These are phyloP conservation scores for Starmerella bacillaris DNA, from an alignment of 805 yeast species.

Conservation along the genomic window DNA sequence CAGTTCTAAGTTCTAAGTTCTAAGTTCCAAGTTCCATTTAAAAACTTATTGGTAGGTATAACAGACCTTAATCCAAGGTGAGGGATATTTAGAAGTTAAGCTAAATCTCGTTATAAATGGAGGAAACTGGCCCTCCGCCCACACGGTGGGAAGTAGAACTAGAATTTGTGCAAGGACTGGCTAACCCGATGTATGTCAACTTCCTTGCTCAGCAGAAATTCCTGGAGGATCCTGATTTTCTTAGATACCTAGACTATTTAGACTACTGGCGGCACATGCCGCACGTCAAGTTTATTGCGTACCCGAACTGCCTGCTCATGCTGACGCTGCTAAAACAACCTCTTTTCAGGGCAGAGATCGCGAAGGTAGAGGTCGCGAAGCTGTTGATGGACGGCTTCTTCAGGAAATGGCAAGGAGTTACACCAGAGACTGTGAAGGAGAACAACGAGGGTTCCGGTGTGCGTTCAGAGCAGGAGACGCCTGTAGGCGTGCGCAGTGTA, in stretches of 20 bases:
- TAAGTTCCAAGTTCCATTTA: too few relatives aligned
- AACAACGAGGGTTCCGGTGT: too few relatives aligned
- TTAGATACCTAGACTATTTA: constrained; percentile 59
- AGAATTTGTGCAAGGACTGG: constrained; percentile 86
- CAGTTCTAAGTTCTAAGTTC: too few relatives aligned
- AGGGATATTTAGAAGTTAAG: too few relatives aligned
- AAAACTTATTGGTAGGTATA: too few relatives aligned
- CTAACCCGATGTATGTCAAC: constrained; percentile 74
- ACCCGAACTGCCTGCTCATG: constrained; percentile 78
- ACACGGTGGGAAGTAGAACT: constrained; percentile 70
- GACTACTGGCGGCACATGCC: constrained; percentile 71
- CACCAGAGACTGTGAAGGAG: too few relatives aligned
- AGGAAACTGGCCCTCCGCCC: constrained; percentile 23
- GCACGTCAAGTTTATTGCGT: constrained; percentile 52
- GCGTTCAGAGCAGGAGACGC: too few relatives aligned
- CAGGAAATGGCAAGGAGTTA: constrained; percentile 21
- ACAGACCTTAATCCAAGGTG: too few relatives aligned
- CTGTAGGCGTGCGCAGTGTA: too few relatives aligned
- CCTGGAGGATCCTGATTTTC: constrained; percentile 51
- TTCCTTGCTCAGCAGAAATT: constrained; percentile 71
- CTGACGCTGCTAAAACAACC: constrained; percentile 37
- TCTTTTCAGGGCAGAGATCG: constrained; percentile 25
- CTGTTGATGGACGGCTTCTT: constrained; percentile 28
- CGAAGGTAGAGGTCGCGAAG: constrained; percentile 27
- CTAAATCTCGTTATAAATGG: too few relatives aligned